Percentiles rank a stretch among this genome's conserved stretches.
Conservation (phyloP, 768 basidiomycete genomes). For the Naganishia vishniacii region DNA sequence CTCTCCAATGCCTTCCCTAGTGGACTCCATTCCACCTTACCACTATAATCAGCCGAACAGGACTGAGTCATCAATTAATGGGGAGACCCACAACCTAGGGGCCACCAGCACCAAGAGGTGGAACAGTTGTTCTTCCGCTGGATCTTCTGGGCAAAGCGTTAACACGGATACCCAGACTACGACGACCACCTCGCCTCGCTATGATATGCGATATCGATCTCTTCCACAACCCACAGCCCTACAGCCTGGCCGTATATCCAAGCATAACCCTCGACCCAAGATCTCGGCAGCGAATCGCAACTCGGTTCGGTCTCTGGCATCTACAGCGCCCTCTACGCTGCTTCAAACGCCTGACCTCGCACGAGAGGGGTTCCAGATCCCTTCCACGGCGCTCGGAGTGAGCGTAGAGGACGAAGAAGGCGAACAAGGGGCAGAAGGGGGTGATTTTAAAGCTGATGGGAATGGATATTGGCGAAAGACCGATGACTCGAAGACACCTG, state of each 20-base stretch:
- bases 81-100: too few species aligned
- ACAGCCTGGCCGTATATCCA: too few species aligned
- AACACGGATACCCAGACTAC: too few species aligned
- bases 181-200: too few species aligned
- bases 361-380: not conserved
- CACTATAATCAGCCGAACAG: too few species aligned
- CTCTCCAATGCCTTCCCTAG: not conserved
- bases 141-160: not conserved
- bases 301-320: not conserved
- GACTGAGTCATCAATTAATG: too few species aligned
- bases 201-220: too few species aligned
- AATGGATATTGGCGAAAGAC: not conserved
- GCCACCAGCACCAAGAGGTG: not conserved
- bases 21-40: not conserved
- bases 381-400: not conserved
- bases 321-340: not conserved
- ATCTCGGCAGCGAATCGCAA: not conserved
- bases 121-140: not conserved
- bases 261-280: not conserved
- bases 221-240: too few species aligned
- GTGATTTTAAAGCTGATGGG: not conserved
- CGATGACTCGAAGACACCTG: too few species aligned
- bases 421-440: not conserved
- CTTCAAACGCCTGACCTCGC: conserved; percentile 2
- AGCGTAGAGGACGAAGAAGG: conserved; percentile 6